phyloP scores from a whole-genome alignment of 768 basidiomycete genomes.

The Leccinum longicurvipes region DNA sequence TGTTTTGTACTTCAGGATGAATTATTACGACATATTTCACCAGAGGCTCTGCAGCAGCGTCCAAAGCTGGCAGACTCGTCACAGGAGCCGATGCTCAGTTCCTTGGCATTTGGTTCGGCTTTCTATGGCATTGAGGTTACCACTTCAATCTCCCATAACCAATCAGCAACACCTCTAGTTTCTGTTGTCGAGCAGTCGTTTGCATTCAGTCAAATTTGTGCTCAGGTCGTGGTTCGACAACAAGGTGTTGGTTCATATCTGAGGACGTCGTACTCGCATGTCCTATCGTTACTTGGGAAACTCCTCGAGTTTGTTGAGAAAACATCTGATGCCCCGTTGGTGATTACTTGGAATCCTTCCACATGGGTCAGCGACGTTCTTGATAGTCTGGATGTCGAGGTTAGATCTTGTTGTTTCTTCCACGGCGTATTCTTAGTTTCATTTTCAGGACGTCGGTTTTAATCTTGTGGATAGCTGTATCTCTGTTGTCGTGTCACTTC shows the following conservation, averaged over 20 bases:
- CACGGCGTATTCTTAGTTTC: not conserved
- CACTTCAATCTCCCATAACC: conserved; percentile 24
- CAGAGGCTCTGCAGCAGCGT: conserved; percentile 47
- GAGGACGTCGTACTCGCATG: conserved; percentile 52
- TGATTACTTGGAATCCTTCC: conserved; percentile 56
- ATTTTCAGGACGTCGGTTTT: conserved; percentile 47
- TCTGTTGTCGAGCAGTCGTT: conserved; percentile 55
- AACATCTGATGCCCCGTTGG: conserved; percentile 29
- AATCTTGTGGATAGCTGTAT: conserved; percentile 62
- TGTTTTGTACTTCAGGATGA: conserved; percentile 50
- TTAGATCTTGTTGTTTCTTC: conserved; percentile 26
- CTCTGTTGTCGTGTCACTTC: conserved; percentile 52
- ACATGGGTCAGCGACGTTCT: conserved; percentile 62
- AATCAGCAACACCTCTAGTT: conserved; percentile 45
- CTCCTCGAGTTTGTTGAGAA: conserved; percentile 44
- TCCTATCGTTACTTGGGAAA: conserved; percentile 48
- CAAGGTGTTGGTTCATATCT: conserved; percentile 31
- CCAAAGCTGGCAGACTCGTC: conserved; percentile 42
- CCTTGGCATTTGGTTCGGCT: conserved; percentile 55
- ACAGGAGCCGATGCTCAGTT: conserved; percentile 33
- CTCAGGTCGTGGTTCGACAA: conserved; percentile 34
- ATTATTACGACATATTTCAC: conserved; percentile 50
- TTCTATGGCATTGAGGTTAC: conserved; percentile 54
- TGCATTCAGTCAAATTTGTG: conserved; percentile 45
- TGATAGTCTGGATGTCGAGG: conserved; percentile 52